Percentiles rank a stretch among this genome's conserved stretches.
Conservation (phyloP, 176 grass and related monocot genomes). For the Chrysopogon serrulatus region DNA sequence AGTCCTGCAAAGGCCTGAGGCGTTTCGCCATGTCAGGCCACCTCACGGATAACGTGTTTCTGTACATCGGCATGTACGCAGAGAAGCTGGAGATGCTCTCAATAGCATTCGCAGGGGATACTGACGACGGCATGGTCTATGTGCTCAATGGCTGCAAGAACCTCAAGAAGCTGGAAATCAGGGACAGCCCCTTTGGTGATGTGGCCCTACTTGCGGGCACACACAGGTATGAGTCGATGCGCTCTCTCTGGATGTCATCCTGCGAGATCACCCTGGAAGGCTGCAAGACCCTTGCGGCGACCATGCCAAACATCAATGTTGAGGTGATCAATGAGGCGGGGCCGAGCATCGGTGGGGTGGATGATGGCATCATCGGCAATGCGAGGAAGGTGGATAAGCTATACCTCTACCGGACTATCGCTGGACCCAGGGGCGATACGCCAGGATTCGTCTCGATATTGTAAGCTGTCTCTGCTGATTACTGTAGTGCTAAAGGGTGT, state of each 20-base stretch:
- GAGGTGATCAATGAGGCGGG: conserved; percentile 45
- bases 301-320: conserved; percentile 56
- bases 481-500: background rate
- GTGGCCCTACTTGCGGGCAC: conserved; percentile 35
- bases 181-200: conserved; percentile 68
- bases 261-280: conserved; percentile 56
- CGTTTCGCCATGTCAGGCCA: conserved; percentile 54
- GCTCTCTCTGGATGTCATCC: conserved; percentile 74
- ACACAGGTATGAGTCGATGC: conserved; percentile 55
- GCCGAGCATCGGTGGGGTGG: background rate
- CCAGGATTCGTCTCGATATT: conserved; percentile 52
- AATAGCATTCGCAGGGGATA: conserved; percentile 46
- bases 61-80: conserved; percentile 72
- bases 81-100: conserved; percentile 63
- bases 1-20: conserved; percentile 58
- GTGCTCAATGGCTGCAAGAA: conserved; percentile 74
- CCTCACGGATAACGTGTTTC: conserved; percentile 56
- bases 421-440: conserved; percentile 47
- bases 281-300: conserved; percentile 57
- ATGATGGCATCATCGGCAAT: background rate
- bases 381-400: conserved; percentile 51
- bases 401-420: conserved; percentile 66
- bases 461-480: background rate
- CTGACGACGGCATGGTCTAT: conserved; percentile 54
- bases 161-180: conserved; percentile 65